Conservation (phyloP, 78 protist genomes). For the Dictyostelium firmibasis region DNA sequence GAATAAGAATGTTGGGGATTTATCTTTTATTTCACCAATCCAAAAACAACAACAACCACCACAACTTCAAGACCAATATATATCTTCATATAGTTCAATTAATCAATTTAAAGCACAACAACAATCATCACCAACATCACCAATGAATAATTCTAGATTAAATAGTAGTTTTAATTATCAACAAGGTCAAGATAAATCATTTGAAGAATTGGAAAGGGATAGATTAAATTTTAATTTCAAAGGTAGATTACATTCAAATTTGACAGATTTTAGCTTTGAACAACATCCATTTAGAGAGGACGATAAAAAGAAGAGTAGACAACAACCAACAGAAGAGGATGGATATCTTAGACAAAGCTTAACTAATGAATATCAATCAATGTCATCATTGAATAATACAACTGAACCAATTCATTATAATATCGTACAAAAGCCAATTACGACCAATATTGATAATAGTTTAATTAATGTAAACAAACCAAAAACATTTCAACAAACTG, state of each 20-base stretch:
- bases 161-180: background rate
- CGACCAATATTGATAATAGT: background rate
- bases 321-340: background rate
- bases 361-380: background rate
- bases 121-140: background rate
- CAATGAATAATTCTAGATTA: background rate
- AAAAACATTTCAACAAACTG: background rate
- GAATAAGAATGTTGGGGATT: background rate
- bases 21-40: background rate
- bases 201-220: slow-evolving; percentile 34
- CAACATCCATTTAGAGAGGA: background rate
- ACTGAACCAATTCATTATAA: slow-evolving; percentile 12
- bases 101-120: background rate
- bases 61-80: background rate
- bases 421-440: slow-evolving; percentile 23
- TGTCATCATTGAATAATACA: background rate
- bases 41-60: background rate
- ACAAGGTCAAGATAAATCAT: background rate
- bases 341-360: background rate
- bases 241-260: slow-evolving; percentile 19
- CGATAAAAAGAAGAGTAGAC: background rate
- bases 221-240: slow-evolving; percentile 1
- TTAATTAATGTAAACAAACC: background rate
- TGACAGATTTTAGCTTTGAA: slow-evolving; percentile 26
- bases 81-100: slow-evolving; percentile 6